Conservation (phyloP, 129 eudicot genomes). For the Silybum marianum region DNA sequence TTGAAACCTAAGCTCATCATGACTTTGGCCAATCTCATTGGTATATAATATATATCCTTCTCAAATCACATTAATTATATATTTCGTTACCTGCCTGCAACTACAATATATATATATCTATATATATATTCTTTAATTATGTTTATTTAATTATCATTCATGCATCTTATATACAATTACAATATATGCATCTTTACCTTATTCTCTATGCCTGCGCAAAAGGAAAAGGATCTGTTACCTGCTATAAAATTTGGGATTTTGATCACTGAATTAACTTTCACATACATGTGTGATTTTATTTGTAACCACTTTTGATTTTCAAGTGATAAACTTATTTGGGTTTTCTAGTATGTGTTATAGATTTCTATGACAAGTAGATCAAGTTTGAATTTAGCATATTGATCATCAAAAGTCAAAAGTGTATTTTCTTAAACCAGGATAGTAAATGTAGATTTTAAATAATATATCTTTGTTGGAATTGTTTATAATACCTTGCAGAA, state of each 20-base stretch:
- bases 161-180: neutral
- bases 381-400: neutral
- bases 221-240: neutral
- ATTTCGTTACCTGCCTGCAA: no score
- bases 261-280: neutral
- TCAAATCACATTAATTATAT: neutral
- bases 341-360: neutral
- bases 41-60: conserved; percentile 26
- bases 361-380: neutral
- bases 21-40: conserved; percentile 89
- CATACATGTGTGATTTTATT: conserved; percentile 4
- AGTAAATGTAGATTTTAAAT: no score
- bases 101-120: no score
- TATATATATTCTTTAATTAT: no score
- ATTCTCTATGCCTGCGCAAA: neutral
- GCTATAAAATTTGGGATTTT: neutral
- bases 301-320: neutral
- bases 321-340: neutral
- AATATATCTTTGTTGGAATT: neutral
- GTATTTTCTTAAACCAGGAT: no score
- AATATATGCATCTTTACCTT: neutral
- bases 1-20: conserved; percentile 84
- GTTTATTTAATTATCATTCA: neutral
- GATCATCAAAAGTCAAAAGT: no score
- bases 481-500: conserved; percentile 42